Conservation (phyloP, 352 stramenopile species). For the Globisporangium emineosum region DNA sequence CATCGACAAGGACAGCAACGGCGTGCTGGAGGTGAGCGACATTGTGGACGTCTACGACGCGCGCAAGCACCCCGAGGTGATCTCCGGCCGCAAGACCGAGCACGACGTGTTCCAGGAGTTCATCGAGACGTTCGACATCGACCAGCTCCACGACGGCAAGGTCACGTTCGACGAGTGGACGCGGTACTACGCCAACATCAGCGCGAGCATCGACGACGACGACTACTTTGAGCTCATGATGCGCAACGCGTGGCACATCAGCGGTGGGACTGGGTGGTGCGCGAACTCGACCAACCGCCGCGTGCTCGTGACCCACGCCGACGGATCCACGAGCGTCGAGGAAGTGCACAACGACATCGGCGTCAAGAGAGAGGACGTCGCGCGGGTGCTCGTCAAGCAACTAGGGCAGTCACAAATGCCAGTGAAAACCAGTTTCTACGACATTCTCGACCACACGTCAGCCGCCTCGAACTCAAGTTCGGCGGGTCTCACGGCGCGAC, state of each 20-base stretch:
- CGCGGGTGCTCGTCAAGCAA: conserved; percentile 31
- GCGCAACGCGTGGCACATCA: conserved; percentile 80
- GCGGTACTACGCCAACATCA: conserved; percentile 90
- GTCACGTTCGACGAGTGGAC: conserved; percentile 63
- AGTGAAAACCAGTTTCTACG: conserved; percentile 40
- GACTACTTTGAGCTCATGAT: conserved; percentile 88
- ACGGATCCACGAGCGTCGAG: conserved; percentile 48
- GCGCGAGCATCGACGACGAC: conserved; percentile 74
- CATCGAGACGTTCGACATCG: conserved; percentile 74
- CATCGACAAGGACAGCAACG: conserved; percentile 78
- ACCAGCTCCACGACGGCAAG: conserved; percentile 50
- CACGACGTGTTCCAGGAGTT: conserved; percentile 82
- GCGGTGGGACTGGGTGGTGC: conserved; percentile 40
- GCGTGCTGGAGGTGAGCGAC: conserved; percentile 65
- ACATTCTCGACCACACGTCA: conserved; percentile 55
- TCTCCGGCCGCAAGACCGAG: conserved; percentile 69
- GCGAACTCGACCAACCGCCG: conserved; percentile 73
- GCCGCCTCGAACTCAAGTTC: conserved; percentile 3
- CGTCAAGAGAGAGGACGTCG: conserved; percentile 28
- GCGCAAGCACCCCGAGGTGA: conserved; percentile 78
- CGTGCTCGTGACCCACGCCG: conserved; percentile 35
- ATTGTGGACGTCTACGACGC: conserved; percentile 82
- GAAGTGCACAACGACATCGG: conserved; percentile 49
- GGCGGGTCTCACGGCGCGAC: conserved; percentile 25
- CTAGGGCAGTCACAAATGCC: conserved; percentile 6